Evolutionary conservation across 495 filamentous ascomycete genomes (phyloP).

Genomic region (Aspergillus incahuasiensis): DNA sequence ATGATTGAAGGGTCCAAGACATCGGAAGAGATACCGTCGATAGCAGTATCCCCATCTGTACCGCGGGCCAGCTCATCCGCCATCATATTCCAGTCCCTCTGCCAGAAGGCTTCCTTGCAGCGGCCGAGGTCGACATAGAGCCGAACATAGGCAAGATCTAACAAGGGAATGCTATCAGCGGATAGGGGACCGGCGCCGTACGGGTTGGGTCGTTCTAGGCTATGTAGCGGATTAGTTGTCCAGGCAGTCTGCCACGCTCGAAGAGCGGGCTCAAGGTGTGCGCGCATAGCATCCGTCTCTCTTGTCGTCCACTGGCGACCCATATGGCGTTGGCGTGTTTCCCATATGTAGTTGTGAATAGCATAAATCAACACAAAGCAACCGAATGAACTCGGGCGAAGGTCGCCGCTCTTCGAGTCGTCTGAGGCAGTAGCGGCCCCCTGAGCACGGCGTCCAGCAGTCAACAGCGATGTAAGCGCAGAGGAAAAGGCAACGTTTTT

Average conservation of each 20-base stretch:
- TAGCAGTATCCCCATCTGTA: constrained; percentile 68
- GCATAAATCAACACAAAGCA: constrained; percentile 93
- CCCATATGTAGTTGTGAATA: constrained; percentile 97
- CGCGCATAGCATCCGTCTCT: constrained; percentile 94
- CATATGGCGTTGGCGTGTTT: constrained; percentile 86
- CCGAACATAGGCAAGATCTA: constrained; percentile 90
- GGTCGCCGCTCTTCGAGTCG: constrained; percentile 54
- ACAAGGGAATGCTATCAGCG: constrained; percentile 89
- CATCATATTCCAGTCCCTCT: constrained; percentile 89
- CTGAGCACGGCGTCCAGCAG: constrained; percentile 71
- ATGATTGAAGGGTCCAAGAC: constrained; percentile 32
- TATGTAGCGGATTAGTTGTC: constrained; percentile 82
- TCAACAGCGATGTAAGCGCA: constrained; percentile 75
- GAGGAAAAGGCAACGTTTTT: constrained; percentile 65
- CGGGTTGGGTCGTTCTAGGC: constrained; percentile 82
- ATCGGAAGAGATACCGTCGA: constrained; percentile 45
- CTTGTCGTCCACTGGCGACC: constrained; percentile 85
- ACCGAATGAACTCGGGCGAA: constrained; percentile 89
- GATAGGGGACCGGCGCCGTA: constrained; percentile 84
- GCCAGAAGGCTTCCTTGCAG: constrained; percentile 92
- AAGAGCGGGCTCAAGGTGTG: constrained; percentile 90
- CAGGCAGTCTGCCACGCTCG: constrained; percentile 95
- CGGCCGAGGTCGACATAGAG: constrained; percentile 89
- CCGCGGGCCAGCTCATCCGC: constrained; percentile 84
- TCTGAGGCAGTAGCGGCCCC: constrained; percentile 14